Conservation (phyloP, 768 basidiomycete genomes). For the Suillus occidentalis region DNA sequence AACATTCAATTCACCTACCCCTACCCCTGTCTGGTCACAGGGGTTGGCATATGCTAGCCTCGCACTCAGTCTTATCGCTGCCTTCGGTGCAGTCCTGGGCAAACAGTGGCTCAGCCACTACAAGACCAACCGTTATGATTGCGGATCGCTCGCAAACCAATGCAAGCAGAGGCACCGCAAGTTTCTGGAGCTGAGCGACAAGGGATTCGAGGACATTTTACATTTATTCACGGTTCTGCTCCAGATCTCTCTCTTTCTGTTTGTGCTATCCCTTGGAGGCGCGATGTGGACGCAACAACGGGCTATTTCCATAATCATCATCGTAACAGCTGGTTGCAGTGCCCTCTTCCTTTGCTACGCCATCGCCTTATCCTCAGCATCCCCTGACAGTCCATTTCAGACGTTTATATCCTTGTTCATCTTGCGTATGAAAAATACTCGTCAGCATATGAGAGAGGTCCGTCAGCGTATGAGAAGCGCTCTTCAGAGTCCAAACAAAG, state of each 20-base stretch:
- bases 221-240: slow-evolving; percentile 11
- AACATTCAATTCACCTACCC: no score
- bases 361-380: slow-evolving; percentile 1
- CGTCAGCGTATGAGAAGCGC: no score
- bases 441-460: no score
- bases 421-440: no score
- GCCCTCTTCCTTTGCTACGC: slow-evolving; percentile 2
- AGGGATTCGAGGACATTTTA: slow-evolving; percentile 9
- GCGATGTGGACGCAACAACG: slow-evolving; percentile 1
- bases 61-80: slow-evolving; percentile 12
- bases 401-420: slow-evolving; percentile 1
- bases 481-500: no score
- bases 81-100: slow-evolving; percentile 4
- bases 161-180: slow-evolving; percentile 10
- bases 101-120: slow-evolving; percentile 16
- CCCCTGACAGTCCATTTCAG: slow-evolving; percentile 10
- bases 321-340: background rate
- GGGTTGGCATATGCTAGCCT: slow-evolving; percentile 15
- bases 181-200: slow-evolving; percentile 1
- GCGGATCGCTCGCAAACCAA: slow-evolving; percentile 10
- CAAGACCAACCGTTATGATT: background rate
- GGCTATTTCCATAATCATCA: slow-evolving; percentile 10
- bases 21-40: slow-evolving; percentile 8
- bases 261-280: slow-evolving; percentile 8
- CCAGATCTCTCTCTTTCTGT: slow-evolving; percentile 13